Percentiles rank a stretch among this genome's conserved stretches.
phyloP scores from a whole-genome alignment of 2,329 filamentous ascomycete species.

The Thielaviopsis punctulata region DNA sequence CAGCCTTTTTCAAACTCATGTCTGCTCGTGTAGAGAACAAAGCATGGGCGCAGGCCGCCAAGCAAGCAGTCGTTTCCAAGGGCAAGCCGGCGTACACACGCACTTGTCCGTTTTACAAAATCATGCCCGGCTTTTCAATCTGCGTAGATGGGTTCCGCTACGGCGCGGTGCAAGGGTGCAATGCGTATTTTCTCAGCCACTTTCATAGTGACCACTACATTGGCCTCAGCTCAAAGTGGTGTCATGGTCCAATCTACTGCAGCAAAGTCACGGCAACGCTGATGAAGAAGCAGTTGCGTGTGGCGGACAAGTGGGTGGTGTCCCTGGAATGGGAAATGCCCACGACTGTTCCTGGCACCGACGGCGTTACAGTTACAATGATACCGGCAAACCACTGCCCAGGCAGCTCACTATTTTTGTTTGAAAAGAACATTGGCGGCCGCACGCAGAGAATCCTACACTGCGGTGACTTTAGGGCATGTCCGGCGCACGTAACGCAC shows the following conservation, averaged over 20 bases:
- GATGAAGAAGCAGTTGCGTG: slow-evolving; percentile 68
- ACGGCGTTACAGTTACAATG: slow-evolving; percentile 80
- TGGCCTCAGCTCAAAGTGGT: slow-evolving; percentile 74
- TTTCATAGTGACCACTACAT: slow-evolving; percentile 98
- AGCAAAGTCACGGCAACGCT: slow-evolving; percentile 83
- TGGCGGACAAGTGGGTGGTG: slow-evolving; percentile 71
- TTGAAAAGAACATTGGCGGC: slow-evolving; percentile 55
- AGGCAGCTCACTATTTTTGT: slow-evolving; percentile 82
- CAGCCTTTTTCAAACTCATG: slow-evolving; percentile 89
- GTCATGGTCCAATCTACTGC: slow-evolving; percentile 89
- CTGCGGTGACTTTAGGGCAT: slow-evolving; percentile 90
- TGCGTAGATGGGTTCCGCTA: slow-evolving; percentile 95
- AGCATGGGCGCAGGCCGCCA: slow-evolving; percentile 78
- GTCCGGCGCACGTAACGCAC: slow-evolving; percentile 66
- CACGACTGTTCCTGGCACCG: slow-evolving; percentile 62
- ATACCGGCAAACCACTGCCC: slow-evolving; percentile 94
- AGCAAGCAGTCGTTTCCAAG: slow-evolving; percentile 56
- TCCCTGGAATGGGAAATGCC: slow-evolving; percentile 71
- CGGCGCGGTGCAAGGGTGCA: slow-evolving; percentile 78
- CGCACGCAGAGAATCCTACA: slow-evolving; percentile 69
- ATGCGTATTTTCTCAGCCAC: slow-evolving; percentile 91
- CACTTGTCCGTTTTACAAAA: slow-evolving; percentile 97
- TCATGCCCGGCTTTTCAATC: slow-evolving; percentile 80
- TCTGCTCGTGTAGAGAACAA: slow-evolving; percentile 75
- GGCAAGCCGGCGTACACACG: slow-evolving; percentile 77